phyloP scores from a whole-genome alignment of 2,329 filamentous ascomycete genomes.

The Phialophora macrospora region DNA sequence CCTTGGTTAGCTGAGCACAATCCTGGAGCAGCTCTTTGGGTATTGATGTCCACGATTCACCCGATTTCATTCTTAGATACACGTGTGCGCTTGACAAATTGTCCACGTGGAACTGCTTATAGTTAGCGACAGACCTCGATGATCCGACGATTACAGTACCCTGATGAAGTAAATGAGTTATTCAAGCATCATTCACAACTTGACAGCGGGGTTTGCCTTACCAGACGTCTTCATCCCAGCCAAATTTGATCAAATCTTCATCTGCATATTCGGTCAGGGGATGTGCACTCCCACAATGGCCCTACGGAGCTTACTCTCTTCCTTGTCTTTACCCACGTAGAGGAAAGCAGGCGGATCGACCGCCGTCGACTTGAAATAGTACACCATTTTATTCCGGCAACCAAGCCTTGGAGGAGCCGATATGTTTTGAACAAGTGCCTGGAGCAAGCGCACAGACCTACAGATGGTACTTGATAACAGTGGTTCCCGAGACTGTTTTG shows the following conservation, averaged over 20 bases:
- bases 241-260: slow-evolving; percentile 93
- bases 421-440: not conserved
- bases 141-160: slow-evolving; percentile 22
- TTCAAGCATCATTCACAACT: not conserved
- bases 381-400: slow-evolving; percentile 71
- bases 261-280: slow-evolving; percentile 59
- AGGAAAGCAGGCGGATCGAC: slow-evolving; percentile 83
- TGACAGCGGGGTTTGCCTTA: slow-evolving; percentile 45
- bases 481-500: not conserved
- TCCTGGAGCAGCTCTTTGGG: slow-evolving; percentile 76
- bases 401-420: not conserved
- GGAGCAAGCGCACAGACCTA: not conserved
- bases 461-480: not conserved
- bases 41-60: slow-evolving; percentile 82
- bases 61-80: slow-evolving; percentile 82
- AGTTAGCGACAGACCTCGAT: slow-evolving; percentile 8
- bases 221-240: slow-evolving; percentile 96
- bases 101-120: slow-evolving; percentile 84
- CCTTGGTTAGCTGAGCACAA: slow-evolving; percentile 96
- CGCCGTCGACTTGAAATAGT: slow-evolving; percentile 88
- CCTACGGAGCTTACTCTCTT: slow-evolving; percentile 75
- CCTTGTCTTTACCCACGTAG: slow-evolving; percentile 98
- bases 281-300: not conserved
- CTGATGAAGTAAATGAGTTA: slow-evolving; percentile 23
- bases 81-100: slow-evolving; percentile 97